Evolutionary conservation across 2,329 filamentous ascomycete genomes (phyloP), one percentile per base, ranked within the genome.

Genomic region (Phyllosticta citribraziliensis): DNA sequence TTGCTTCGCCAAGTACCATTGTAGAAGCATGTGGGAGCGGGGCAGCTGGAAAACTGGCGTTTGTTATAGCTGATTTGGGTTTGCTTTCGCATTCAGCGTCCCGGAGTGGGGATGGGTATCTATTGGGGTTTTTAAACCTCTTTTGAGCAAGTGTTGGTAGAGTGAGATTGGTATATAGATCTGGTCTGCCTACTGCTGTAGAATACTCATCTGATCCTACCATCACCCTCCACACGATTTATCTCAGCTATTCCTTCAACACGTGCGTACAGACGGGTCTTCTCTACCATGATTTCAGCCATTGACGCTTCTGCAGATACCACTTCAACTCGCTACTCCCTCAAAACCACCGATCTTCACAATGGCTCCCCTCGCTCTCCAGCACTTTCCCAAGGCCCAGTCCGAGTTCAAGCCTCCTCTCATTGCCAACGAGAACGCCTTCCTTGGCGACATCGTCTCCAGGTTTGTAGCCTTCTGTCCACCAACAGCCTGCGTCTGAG

Each of bases 361-460:
- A 35, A 62, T 62, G 61, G 61, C 67, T 40, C 68, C 70, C 27
- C 62, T 70, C 58, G 68, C 70, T 47, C 78, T 84, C 70, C 77
- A 75, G 57, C 79, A 87, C 73, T 82, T 79, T 70, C 68, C 78
- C 57, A 78, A 84, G 68, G 84, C 83, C 0, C 83, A 87, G 70
- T 78, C 76, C 25, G 77, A 74, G 50, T 87, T 82, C 74, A 83
- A 86, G 67, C 84, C 84, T 3, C 85, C 84, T 5, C 79, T 86
- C 55, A 84, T 88, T 63, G 83, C 84, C 40, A 85, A 86, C 66
- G 82, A 87, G 64, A 88, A 88, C 68, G 85, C 84, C 30, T 88
- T 79, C 70, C 78, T 88, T 3, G 85, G 84, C 52, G 86, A 88
- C 67, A 75, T 88, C 27, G 76, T 77, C 66, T 80, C 80, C 3